Conservation (phyloP, 352 stramenopile genomes). For the Pythium volutum region DNA sequence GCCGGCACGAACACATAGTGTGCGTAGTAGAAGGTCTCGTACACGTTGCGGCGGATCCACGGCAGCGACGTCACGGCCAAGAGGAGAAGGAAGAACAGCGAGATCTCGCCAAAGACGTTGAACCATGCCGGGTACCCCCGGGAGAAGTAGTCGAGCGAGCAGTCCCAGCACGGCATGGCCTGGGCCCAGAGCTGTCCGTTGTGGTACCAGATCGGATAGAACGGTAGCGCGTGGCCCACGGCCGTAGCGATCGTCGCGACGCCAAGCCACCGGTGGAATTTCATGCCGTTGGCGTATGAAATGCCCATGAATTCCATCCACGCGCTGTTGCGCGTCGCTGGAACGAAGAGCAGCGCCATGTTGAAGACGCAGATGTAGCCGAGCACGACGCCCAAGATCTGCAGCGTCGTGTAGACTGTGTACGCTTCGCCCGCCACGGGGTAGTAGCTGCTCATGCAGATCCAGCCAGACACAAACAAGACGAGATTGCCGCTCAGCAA, state of each 20-base stretch:
- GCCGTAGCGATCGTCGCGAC: slow-evolving; percentile 19
- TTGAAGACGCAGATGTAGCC: slow-evolving; percentile 68
- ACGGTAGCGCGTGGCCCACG: slow-evolving; percentile 24
- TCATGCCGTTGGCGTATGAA: slow-evolving; percentile 43
- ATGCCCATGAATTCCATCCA: slow-evolving; percentile 47
- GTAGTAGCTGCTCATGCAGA: slow-evolving; percentile 17
- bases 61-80: slow-evolving; percentile 35
- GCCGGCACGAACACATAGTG: slow-evolving; percentile 36
- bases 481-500: slow-evolving; percentile 49
- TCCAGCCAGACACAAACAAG: slow-evolving; percentile 52
- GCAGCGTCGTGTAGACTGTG: slow-evolving; percentile 43
- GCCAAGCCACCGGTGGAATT: slow-evolving; percentile 37
- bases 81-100: slow-evolving; percentile 32
- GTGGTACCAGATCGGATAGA: slow-evolving; percentile 29
- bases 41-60: slow-evolving; percentile 31
- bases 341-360: slow-evolving; percentile 57
- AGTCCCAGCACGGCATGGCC: slow-evolving; percentile 38
- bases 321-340: slow-evolving; percentile 31
- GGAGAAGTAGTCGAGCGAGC: slow-evolving; percentile 14
- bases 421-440: slow-evolving; percentile 21
- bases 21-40: slow-evolving; percentile 40
- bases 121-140: slow-evolving; percentile 32
- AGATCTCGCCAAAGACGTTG: slow-evolving; percentile 40
- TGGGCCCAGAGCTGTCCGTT: slow-evolving; percentile 19
- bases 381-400: slow-evolving; percentile 44